Conservation (phyloP, 352 stramenopile species). For the Pythium utonaiense region DNA sequence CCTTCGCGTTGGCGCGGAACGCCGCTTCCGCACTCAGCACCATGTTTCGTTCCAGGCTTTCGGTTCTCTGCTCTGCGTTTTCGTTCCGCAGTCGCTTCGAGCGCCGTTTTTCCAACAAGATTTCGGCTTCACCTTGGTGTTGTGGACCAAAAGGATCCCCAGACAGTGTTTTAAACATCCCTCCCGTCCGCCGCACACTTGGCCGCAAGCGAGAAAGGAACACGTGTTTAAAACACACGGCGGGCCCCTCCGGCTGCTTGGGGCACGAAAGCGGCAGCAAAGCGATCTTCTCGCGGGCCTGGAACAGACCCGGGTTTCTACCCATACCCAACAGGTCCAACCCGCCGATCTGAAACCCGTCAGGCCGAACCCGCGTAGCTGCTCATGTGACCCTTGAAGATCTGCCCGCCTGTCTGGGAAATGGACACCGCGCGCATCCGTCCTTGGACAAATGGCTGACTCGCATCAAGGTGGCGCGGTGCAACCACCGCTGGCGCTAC, state of each 20-base stretch:
- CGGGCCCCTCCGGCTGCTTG: background rate
- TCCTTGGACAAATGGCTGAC: conserved; percentile 1
- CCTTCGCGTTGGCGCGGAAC: conserved; percentile 73
- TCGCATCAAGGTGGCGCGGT: background rate
- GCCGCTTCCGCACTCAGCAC: conserved; percentile 54
- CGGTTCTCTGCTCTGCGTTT: conserved; percentile 1
- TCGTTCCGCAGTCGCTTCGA: conserved; percentile 5
- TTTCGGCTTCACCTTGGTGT: conserved; percentile 17
- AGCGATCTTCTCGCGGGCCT: conserved; percentile 15
- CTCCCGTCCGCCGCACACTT: background rate
- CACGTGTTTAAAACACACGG: conserved; percentile 16
- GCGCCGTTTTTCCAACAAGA: conserved; percentile 10
- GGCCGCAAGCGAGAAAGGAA: background rate
- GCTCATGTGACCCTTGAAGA: conserved; percentile 14
- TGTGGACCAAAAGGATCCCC: background rate
- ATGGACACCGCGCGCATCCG: no score
- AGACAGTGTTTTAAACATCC: conserved; percentile 7
- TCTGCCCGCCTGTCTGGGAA: background rate
- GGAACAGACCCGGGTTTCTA: background rate
- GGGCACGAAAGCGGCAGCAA: background rate
- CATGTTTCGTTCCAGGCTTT: conserved; percentile 29
- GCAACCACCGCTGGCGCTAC: background rate
- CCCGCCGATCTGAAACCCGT: no score
- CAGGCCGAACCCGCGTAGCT: background rate
- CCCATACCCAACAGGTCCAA: background rate